Base-by-base conservation (phyloP, 2,329 filamentous ascomycete genomes). In the Botrytis fragariae region DNA sequence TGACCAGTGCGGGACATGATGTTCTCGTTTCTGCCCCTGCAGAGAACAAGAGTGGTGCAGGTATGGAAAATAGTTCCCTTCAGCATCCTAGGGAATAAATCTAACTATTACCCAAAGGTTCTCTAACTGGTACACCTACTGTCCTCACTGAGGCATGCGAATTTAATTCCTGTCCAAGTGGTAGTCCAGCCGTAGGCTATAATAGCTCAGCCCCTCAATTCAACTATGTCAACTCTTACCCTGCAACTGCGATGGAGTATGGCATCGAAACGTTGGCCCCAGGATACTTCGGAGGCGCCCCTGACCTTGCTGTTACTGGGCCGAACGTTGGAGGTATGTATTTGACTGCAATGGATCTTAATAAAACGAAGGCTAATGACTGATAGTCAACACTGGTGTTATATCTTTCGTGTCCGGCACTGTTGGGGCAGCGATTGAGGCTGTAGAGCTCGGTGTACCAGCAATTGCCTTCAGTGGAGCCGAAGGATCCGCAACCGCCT, bases 21-120 rank as follows among this genome's bases (percentile, higher is more conserved):
- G 65, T 69, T 69, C 65, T 69, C 25, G n/a, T 69, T 57, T 69
- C 65, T 42, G 35, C 65, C 22, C 65, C 65, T 25, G 65, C 65
- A 6, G 25, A 69, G 20, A 57, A 69, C 48, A 57, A 69, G 25
- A 69, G 65, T 32, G 48, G 65, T 32, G 8, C 65, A 42, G 65
- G 65, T 69, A 57, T 32, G 65, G 8, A 32, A 57, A 1, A 44
- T 48, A 10, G 20, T 22, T 16, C 10, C 14, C 48, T 57, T 18
- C 4, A 57, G 51, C 9, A 44, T 44, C 7, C 14, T n/a, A 2
- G 18, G 5, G 35, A 16, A 22, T 4, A 18, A 57, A 69, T 42
- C 65, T 57, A 32, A 69, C 18, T 32, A 8, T 32, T 29, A n/a
- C 39, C 37, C 57, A 57, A 57, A 69, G 65, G 48, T 18, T 69